Conservation (phyloP, 2,329 filamentous ascomycete genomes). For the Scleromitrula shiraiana region DNA sequence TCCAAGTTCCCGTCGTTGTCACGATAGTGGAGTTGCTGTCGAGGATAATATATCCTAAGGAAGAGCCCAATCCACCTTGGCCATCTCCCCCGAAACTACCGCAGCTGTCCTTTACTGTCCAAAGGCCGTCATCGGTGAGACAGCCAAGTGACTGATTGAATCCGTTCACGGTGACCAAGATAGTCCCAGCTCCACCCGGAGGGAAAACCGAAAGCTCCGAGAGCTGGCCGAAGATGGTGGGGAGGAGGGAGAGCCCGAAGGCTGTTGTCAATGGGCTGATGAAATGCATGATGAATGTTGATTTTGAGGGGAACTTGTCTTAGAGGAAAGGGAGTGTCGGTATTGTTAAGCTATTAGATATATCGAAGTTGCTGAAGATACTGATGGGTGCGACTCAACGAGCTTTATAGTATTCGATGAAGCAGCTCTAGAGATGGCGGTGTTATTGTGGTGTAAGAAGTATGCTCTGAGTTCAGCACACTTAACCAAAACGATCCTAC, state of each 20-base stretch:
- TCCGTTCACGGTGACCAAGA: neutral
- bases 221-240: neutral
- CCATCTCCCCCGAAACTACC: neutral
- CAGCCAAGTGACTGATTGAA: neutral
- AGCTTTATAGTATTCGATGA: neutral
- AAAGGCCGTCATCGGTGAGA: neutral
- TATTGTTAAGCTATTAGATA: neutral
- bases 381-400: neutral
- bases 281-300: neutral
- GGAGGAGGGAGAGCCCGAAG: neutral
- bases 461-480: neutral
- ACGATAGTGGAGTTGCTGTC: neutral
- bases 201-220: neutral
- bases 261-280: neutral
- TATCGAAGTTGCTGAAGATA: neutral
- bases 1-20: neutral
- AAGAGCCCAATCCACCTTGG: neutral
- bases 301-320: too few species aligned
- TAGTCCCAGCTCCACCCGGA: neutral
- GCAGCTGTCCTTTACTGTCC: neutral
- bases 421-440: neutral
- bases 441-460: neutral
- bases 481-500: neutral
- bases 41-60: neutral
- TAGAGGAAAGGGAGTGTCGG: neutral